Evolutionary conservation across 2,329 filamentous ascomycete species (phyloP), one percentile per base, ranked within the genome.

Genomic region (Bisporella sp.): DNA sequence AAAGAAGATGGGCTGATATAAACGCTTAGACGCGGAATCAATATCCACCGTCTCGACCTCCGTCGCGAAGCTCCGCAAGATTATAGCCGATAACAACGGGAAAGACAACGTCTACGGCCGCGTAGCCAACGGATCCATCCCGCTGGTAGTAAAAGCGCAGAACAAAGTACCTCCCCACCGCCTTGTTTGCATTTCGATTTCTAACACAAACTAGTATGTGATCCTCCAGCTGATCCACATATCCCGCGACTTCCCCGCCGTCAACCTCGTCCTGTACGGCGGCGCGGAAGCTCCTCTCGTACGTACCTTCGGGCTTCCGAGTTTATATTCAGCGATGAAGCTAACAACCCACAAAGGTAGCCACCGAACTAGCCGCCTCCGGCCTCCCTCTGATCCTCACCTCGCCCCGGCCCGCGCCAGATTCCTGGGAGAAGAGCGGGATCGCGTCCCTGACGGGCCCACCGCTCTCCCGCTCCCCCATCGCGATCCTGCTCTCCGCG

Each of bases 331-430:
- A 30, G 21, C 12, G 28, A 31, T 30, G 28, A 28, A 31, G 31
- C 31, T 13, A 31, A 54, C 45, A 45, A 4, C 12, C n/a, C 7
- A 8, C 6, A 21, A 30, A 70, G 67, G 62, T 71, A 4, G 70
- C 69, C 11, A 55, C 65, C 28, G 67, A 71, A 30, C 63, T 73
- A 4, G 69, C 70, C 4, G 57, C 60, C 29, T 65, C 68, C n/a
- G 58, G 61, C 12, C 68, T 74, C 30, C 66, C 71, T 3, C 60
- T 73, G n/a, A 71, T 75, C 29, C 61, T 74, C 3, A 68, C 69
- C n/a, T 21, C 21, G 21, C 64, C 64, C 40, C 67, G 69, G 3
- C 62, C 64, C 1, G 68, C 59, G 5, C 64, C 65, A 1, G 60
- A 64, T 39, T 50, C 40, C 11, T 74, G 68, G 60, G 65, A 70